A percentile compares a stretch with the other conserved stretches of the same genome.
Evolutionary conservation across 73 alveolate species (phyloP).

Genomic region (Tetrahymena malaccensis): DNA sequence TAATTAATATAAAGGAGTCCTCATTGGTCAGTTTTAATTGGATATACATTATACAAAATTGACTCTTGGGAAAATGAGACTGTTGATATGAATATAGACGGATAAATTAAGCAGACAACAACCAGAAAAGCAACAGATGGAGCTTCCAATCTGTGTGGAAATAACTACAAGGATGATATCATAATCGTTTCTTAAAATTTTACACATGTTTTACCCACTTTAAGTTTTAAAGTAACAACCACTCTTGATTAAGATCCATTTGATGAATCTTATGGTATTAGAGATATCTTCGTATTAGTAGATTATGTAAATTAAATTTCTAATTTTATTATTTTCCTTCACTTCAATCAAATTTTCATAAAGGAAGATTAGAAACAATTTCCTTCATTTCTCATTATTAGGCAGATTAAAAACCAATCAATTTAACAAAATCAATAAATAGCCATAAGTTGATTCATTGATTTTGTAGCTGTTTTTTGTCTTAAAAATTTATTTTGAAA

Average conservation of each 20-base stretch:
- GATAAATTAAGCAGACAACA: background rate
- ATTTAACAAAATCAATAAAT: too few species aligned
- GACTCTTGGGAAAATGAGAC: background rate
- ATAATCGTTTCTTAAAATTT: background rate
- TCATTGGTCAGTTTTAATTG: background rate
- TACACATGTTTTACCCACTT: background rate
- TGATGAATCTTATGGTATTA: background rate
- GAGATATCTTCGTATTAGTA: background rate
- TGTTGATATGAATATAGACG: background rate
- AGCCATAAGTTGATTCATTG: too few species aligned
- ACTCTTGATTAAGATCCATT: background rate
- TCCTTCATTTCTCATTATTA: too few species aligned
- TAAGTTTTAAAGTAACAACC: background rate
- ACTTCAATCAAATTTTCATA: background rate
- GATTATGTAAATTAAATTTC: background rate
- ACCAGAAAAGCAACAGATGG: background rate
- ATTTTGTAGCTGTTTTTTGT: too few species aligned
- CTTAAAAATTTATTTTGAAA: too few species aligned
- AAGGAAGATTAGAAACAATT: too few species aligned
- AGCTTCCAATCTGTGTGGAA: background rate
- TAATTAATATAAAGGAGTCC: background rate
- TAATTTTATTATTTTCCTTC: background rate
- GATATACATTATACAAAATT: background rate
- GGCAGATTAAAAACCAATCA: too few species aligned
- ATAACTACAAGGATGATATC: background rate